Evolutionary conservation across 176 grass and related monocot species (phyloP), one percentile per base, ranked within the genome.

Genomic region (Hsuehochloa calcarea): DNA sequence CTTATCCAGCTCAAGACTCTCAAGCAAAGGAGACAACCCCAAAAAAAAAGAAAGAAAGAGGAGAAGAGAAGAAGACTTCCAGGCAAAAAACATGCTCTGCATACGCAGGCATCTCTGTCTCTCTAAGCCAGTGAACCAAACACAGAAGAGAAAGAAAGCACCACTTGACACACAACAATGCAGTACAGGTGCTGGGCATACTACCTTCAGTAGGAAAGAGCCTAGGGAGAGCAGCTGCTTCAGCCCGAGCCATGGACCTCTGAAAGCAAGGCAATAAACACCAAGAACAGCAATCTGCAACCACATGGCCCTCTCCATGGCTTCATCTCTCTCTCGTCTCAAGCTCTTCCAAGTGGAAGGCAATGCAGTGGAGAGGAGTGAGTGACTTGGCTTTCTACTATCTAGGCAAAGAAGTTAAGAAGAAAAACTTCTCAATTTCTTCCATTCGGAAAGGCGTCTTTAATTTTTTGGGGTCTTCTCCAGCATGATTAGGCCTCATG

Each of bases 141-240:
- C 7, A 17, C 50, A 39, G 15, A 22, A n/a, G 81, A 72, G 17
- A 67, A 23, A 1, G 12, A 66, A 58, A 68, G 26, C 38, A 66
- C 17, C 16, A 55, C 35, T 34, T 22, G 20, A 29, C 47, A 56
- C 10, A 54, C 4, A 35, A 25, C 23, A 72, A 82, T 82, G 55
- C 38, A 77, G 49, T 12, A 22, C 69, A 80, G 50, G 7, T 49
- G 17, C 41, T 15, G 60, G 79, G 12, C 13, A 52, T 15, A 2
- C 5, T 10, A 90, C 89, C 85, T 90, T 90, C 89, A 68, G 74
- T 20, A 12, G 85, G 40, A 62, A 60, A 66, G 80, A 90, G 84
- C 29, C 67, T 87, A 16, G 80, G 87, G 34, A 4, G 44, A 12
- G 64, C 58, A 10, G 71, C 79, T 44, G 66, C 44, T 46, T 39